Base-by-base conservation (phyloP, 306 rosid species). In the Alnus glutinosa region DNA sequence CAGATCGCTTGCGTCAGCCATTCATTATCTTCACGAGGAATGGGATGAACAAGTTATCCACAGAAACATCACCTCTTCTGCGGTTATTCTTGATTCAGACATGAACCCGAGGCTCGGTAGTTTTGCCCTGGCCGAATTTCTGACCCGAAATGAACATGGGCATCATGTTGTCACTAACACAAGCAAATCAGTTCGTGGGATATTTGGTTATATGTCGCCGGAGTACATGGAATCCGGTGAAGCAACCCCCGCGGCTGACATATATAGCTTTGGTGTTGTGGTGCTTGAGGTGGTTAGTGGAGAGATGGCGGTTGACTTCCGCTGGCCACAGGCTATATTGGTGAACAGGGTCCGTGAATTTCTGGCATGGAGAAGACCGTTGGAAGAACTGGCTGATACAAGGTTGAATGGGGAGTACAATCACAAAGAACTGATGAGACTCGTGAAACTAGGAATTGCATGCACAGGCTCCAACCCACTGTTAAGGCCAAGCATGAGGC, bases 1-100 rank as follows among this genome's bases (percentile, higher is more conserved):
- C 78, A 92, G 87, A 79, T 85, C 93, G 32, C 93, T 94, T 42
- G 97, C 98, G 75, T 92, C 93, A 1, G 98, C 97, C 30, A 77
- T 94, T 78, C 92, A 87, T 28, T 94, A 94, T 85, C 93, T 94
- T 71, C 98, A 94, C n/a, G 97, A 94, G 86, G 97, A 94, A 82
- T 94, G 98, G 98, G 97, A 94, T 16, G 98, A 94, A 64, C 92
- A 91, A 86, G 98, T 94, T 19, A 92, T 94, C 70, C 98, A 94
- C 70, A 86, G 92, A 78, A 92, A 83, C 83, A 92, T 94, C 54
- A 94, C 98, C 78, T 92, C 98, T 62, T 94, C 98, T 4, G 97
- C 98, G 68, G 84, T 94, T 52, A 89, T 92, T 80, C 91, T 94
- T 57, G 98, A 92, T 78, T 85, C 85, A 19, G 97, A 92, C 84